These are phyloP conservation scores for Claviceps pusilla DNA, from an alignment of 2,329 filamentous ascomycete genomes.

Conservation along the genomic window DNA sequence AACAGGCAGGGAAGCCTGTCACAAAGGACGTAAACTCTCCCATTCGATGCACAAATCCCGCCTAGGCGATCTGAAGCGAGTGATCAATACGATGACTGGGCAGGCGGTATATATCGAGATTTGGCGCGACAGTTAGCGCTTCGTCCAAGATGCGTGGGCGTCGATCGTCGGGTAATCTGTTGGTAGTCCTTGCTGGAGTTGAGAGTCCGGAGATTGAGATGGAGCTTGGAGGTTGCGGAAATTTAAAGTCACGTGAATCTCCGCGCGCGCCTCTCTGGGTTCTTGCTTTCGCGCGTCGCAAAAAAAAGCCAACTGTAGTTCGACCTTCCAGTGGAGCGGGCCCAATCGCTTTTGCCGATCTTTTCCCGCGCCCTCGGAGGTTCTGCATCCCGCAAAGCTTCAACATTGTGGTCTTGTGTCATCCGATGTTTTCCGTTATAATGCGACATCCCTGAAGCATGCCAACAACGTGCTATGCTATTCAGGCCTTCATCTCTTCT, in stretches of 20 bases:
- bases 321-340: neutral
- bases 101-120: neutral
- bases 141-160: constrained; percentile 10
- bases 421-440: neutral
- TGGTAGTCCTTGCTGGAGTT: constrained; percentile 13
- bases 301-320: no score
- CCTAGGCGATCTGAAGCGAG: neutral
- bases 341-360: neutral
- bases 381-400: neutral
- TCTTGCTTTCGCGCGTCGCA: neutral
- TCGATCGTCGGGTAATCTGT: constrained; percentile 8
- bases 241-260: constrained; percentile 29
- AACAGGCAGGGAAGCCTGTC: constrained; percentile 36
- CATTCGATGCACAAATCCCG: constrained; percentile 26
- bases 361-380: neutral
- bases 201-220: constrained; percentile 18
- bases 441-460: neutral
- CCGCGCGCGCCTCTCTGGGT: constrained; percentile 4
- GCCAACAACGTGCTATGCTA: neutral
- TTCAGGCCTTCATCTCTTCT: neutral
- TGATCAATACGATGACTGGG: neutral
- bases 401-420: neutral
- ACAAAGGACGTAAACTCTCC: constrained; percentile 28
- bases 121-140: constrained; percentile 8
- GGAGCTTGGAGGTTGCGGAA: constrained; percentile 19